phyloP scores from a whole-genome alignment of 305 asterid species.

The Withania somnifera region DNA sequence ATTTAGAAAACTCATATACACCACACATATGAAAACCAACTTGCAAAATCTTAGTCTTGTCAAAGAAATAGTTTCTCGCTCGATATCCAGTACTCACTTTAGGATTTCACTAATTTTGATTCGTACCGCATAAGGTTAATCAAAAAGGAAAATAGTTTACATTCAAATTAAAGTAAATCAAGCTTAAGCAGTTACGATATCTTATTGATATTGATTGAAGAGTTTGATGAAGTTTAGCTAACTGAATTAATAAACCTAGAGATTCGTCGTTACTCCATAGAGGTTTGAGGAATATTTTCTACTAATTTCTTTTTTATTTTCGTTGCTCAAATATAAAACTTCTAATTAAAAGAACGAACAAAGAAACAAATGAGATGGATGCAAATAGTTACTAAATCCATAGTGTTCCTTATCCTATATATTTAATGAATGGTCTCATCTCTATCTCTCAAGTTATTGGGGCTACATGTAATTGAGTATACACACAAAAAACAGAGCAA shows the following conservation, averaged over 20 bases:
- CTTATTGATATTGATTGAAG: no score
- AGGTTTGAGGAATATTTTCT: fast-evolving
- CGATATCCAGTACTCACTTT: neutral
- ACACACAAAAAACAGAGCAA: neutral
- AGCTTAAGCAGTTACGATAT: no score
- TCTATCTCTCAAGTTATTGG: neutral
- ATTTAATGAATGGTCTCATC: neutral
- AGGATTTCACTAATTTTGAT: neutral
- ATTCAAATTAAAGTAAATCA: no score
- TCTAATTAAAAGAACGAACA: neutral
- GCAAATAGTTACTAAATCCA: neutral
- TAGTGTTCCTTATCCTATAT: neutral
- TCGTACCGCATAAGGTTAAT: neutral
- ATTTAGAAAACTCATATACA: neutral
- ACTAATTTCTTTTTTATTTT: neutral
- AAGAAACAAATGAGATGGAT: neutral
- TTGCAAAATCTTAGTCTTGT: neutral
- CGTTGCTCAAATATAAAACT: neutral
- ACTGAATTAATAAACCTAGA: no score
- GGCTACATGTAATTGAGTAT: constrained; percentile 4
- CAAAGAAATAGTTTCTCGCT: neutral
- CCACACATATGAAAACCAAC: neutral
- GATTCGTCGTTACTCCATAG: no score
- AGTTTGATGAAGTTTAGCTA: no score
- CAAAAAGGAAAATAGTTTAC: neutral